Evolutionary conservation across 2,329 filamentous ascomycete species (phyloP), one percentile per base, ranked within the genome.

Genomic region (Mollisiaceae sp.): DNA sequence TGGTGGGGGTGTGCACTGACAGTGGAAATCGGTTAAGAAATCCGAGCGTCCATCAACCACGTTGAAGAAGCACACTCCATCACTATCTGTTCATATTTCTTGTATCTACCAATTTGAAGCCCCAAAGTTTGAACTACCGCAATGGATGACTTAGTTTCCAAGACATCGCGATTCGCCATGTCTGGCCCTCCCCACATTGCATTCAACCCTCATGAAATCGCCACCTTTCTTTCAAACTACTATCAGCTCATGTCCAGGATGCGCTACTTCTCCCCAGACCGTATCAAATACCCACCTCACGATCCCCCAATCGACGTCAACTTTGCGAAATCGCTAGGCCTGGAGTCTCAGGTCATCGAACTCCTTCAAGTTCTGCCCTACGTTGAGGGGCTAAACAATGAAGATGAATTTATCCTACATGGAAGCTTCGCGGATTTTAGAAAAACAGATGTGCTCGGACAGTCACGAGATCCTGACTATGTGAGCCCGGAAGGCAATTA

Each of bases 351-450:
- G 43, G 47, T 63, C 20, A 65, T 66, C 57, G 35, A 56, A 18
- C 47, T 66, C 20, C 65, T 69, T 11, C 63, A 67, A 45, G 45
- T 59, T 2, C 63, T 67, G 2, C 67, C 60, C 27, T 67, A 67
- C 27, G 41, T 69, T 1, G 63, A 67, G 38, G 55, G 56, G 0
- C 43, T 47, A 18, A 2, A 36, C 12, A 62, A 50, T 41, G 55
- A 67, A 50, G 65, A 65, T 47, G 63, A 71, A 38, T 66, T 67
- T 56, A 64, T 67, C 14, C 27, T 63, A 9, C 14, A 36, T 20
- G 67, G 65, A 5, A 60, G 58, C 32, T 69, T 69, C 59, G 63
- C 65, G n/a, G 55, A 69, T 32, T 64, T 65, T 39, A 65, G 65
- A 20, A 5, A 47, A 4, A 41, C 47, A 6, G 27, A n/a, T 1